A percentile compares a stretch with the other conserved stretches of the same genome.
Evolutionary conservation across 164 flowering plant genomes (phyloP).

Genomic region (Vitis vinifera): DNA sequence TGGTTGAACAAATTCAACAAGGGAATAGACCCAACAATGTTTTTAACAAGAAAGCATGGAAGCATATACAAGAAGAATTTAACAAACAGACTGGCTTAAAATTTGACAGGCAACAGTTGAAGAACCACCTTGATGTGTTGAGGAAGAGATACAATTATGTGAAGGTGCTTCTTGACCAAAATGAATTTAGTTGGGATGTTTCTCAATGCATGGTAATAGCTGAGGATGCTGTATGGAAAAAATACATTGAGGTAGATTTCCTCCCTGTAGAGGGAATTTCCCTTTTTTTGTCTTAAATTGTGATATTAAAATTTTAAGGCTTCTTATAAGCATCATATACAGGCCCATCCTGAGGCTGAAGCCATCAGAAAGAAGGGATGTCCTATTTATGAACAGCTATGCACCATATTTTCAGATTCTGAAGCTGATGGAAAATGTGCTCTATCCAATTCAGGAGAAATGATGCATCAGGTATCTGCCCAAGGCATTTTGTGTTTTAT

Average conservation of each 20-base stretch:
- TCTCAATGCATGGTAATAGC: not conserved
- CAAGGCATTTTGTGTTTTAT: not conserved
- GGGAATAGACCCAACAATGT: slow-evolving; percentile 2
- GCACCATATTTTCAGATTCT: not conserved
- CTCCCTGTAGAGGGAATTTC: not conserved
- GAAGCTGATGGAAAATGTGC: not conserved
- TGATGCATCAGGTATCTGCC: not conserved
- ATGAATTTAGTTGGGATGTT: slow-evolving; percentile 1
- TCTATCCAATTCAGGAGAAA: not conserved
- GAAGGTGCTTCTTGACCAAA: slow-evolving; percentile 3
- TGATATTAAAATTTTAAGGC: not conserved
- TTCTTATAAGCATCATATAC: not conserved
- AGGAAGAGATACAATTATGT: slow-evolving; percentile 3
- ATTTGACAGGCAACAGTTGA: slow-evolving; percentile 4
- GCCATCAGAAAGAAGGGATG: slow-evolving; percentile 2
- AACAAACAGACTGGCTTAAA: not conserved
- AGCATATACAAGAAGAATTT: slow-evolving; percentile 1
- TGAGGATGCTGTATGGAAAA: not conserved
- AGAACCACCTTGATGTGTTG: slow-evolving; percentile 9
- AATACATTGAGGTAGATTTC: slow-evolving; percentile 2
- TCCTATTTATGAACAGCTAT: slow-evolving; percentile 1
- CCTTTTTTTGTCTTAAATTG: not conserved
- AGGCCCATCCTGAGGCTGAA: not conserved
- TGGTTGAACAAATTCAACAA: slow-evolving; percentile 1
- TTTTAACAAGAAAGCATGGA: slow-evolving; percentile 4